Conservation (phyloP, 768 basidiomycete species). For the Leccinum arenicola region DNA sequence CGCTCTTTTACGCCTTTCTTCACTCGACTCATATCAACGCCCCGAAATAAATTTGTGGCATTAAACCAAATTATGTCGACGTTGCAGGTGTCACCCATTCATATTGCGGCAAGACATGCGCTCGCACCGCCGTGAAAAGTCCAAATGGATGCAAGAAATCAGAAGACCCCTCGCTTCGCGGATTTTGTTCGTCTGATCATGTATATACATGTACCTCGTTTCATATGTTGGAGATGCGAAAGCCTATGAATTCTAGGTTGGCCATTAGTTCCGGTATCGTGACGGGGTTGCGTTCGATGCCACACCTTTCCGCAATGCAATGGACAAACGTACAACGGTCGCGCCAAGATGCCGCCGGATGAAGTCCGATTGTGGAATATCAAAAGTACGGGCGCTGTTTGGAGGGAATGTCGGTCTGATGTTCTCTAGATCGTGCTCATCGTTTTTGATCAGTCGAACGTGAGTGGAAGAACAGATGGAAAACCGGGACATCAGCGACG, state of each 20-base stretch:
- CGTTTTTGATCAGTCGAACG: constrained; percentile 45
- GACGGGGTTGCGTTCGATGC: constrained; percentile 49
- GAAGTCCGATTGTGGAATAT: constrained; percentile 49
- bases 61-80: constrained; percentile 53
- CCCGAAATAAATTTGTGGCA: constrained; percentile 49
- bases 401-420: constrained; percentile 48
- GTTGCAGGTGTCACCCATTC: constrained; percentile 52
- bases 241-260: constrained; percentile 36
- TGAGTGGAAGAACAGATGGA: constrained; percentile 47
- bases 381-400: constrained; percentile 42
- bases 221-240: constrained; percentile 4
- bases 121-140: constrained; percentile 37
- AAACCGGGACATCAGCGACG: constrained; percentile 32
- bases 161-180: constrained; percentile 46
- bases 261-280: constrained; percentile 49
- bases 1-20: constrained; percentile 11
- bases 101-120: constrained; percentile 62
- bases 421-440: constrained; percentile 18
- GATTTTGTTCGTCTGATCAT: constrained; percentile 60
- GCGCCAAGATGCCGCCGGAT: constrained; percentile 44
- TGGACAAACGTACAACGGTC: constrained; percentile 47
- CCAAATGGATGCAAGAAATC: constrained; percentile 48
- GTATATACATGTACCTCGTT: constrained; percentile 42
- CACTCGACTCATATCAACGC: constrained; percentile 8
- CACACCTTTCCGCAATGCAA: constrained; percentile 43